Conservation (phyloP, 352 stramenopile species). For the Globisporangium lucens region DNA sequence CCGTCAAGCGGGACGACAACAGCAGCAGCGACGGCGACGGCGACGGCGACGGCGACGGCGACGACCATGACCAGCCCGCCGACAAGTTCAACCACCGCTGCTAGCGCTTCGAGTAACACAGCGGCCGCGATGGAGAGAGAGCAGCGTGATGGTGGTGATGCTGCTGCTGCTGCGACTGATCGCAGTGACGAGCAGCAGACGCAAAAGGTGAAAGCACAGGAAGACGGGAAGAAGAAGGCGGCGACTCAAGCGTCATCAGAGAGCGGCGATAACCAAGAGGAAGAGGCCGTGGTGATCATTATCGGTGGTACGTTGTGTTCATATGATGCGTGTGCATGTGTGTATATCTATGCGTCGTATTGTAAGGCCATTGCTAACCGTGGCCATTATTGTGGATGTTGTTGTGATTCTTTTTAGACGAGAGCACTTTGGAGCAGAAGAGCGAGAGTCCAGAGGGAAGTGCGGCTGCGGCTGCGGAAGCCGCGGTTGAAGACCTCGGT, state of each 20-base stretch:
- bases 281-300: constrained; percentile 1
- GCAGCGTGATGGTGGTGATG: neutral
- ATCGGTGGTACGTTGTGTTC: constrained; percentile 2
- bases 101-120: neutral
- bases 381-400: neutral
- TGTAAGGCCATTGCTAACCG: neutral
- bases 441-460: constrained; percentile 9
- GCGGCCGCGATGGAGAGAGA: neutral
- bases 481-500: constrained; percentile 18
- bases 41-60: too few species aligned
- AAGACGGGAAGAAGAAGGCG: neutral
- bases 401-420: constrained; percentile 1
- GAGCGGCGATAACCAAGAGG: constrained; percentile 9
- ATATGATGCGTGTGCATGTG: neutral
- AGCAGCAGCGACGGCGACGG: constrained; percentile 20
- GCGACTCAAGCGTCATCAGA: neutral
- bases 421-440: constrained; percentile 11
- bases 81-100: neutral
- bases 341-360: neutral
- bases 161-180: neutral
- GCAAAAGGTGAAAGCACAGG: neutral
- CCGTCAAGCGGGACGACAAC: neutral
- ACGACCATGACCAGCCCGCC: constrained; percentile 8
- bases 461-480: constrained; percentile 4
- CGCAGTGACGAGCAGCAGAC: neutral